Evolutionary conservation across 345 rosid species (phyloP).

Genomic region (Populus euphratica): DNA sequence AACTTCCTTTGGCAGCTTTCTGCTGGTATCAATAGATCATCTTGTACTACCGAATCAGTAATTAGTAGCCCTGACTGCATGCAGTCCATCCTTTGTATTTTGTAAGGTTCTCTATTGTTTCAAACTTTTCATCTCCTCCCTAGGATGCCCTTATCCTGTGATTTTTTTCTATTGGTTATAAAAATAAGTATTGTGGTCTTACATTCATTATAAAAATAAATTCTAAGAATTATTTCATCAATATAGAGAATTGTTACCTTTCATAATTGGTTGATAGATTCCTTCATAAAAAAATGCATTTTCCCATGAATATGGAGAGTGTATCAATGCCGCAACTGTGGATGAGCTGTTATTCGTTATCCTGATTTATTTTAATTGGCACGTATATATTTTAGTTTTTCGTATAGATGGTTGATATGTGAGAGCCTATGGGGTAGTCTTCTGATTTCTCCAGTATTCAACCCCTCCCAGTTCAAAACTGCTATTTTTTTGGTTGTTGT

Average conservation of each 20-base stretch:
- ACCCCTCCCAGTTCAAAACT: neutral
- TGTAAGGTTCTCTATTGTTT: neutral
- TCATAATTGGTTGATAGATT: neutral
- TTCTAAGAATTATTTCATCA: neutral
- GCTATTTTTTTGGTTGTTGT: neutral
- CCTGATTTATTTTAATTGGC: neutral
- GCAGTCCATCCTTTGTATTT: neutral
- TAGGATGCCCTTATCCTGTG: conserved; percentile 9
- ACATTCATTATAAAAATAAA: neutral
- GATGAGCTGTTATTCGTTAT: neutral
- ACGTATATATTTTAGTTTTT: neutral
- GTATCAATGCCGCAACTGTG: neutral
- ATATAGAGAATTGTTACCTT: neutral
- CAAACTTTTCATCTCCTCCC: neutral
- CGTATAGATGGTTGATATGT: neutral
- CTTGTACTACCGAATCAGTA: neutral
- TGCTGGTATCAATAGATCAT: neutral
- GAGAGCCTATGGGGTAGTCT: neutral
- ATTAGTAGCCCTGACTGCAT: neutral
- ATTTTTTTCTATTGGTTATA: neutral
- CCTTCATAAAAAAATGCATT: neutral
- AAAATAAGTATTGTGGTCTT: neutral
- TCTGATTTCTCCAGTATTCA: neutral
- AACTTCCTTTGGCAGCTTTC: neutral
- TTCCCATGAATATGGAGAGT: neutral